A percentile compares a stretch with the other conserved stretches of the same genome.
phyloP scores from a whole-genome alignment of 164 flowering plant species.

The Nelumbo lutea region DNA sequence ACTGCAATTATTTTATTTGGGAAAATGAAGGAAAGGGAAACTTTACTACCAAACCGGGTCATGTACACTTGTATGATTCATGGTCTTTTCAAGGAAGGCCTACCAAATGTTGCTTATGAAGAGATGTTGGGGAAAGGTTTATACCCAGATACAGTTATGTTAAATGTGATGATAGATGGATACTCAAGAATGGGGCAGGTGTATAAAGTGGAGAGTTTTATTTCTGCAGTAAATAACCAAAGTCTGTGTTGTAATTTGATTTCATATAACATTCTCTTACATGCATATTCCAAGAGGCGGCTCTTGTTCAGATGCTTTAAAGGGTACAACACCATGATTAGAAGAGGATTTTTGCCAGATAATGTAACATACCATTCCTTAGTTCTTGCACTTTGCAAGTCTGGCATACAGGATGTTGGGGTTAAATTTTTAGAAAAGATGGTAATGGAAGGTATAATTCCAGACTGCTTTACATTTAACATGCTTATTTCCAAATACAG shows the following conservation, averaged over 20 bases:
- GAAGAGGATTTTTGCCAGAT: conserved; percentile 45
- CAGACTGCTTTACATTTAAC: conserved; percentile 46
- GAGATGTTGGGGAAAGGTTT: conserved; percentile 45
- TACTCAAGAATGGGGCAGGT: conserved; percentile 53
- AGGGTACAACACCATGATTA: conserved; percentile 33
- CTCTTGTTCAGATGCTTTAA: conserved; percentile 33
- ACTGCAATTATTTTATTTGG: conserved; percentile 50
- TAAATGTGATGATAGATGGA: conserved; percentile 58
- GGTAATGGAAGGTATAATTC: conserved; percentile 36
- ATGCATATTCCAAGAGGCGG: conserved; percentile 48
- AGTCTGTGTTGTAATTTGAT: conserved; percentile 41
- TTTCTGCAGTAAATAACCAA: conserved; percentile 27
- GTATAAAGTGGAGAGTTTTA: conserved; percentile 23
- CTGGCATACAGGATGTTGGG: conserved; percentile 50
- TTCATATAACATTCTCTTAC: conserved; percentile 73
- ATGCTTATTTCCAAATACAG: conserved; percentile 47
- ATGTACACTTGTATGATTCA: too few relatives aligned
- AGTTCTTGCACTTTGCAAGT: conserved; percentile 52
- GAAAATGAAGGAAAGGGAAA: conserved; percentile 27
- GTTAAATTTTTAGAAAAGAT: conserved; percentile 51
- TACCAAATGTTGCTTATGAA: conserved; percentile 12
- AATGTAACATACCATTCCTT: conserved; percentile 61
- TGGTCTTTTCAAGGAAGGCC: too few relatives aligned
- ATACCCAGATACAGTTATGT: conserved; percentile 36
- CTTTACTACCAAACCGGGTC: conserved; percentile 20